phyloP scores from a whole-genome alignment of 257 asterid genomes.

The Solanum bulbocastanum region DNA sequence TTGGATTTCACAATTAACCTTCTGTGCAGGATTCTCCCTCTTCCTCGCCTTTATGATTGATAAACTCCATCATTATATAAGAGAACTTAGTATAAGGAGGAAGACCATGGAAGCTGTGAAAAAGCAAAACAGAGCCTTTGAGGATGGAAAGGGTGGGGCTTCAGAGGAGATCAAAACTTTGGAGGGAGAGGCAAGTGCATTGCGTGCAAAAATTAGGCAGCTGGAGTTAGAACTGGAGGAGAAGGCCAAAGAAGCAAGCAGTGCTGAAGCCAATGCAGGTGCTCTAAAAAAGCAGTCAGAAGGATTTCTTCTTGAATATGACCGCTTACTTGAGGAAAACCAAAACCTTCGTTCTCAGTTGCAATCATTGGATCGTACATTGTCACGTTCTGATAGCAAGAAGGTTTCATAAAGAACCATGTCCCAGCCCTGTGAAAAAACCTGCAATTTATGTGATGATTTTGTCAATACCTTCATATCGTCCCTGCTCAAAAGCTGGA shows the following conservation, averaged over 20 bases:
- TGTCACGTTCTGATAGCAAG: conserved; percentile 64
- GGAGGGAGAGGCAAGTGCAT: conserved; percentile 43
- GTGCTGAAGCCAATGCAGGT: conserved; percentile 59
- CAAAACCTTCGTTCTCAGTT: conserved; percentile 65
- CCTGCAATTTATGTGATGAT: background rate
- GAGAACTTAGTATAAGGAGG: conserved; percentile 75
- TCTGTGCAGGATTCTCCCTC: conserved; percentile 56
- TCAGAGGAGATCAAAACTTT: conserved; percentile 39
- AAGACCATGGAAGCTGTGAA: conserved; percentile 59
- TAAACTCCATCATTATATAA: conserved; percentile 71
- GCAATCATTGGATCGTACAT: conserved; percentile 53
- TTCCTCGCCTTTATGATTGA: conserved; percentile 80
- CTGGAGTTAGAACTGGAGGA: conserved; percentile 50
- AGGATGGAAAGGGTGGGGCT: conserved; percentile 33
- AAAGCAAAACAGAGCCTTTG: conserved; percentile 52
- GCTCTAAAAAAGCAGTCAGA: conserved; percentile 86
- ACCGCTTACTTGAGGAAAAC: conserved; percentile 80
- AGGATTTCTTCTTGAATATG: conserved; percentile 81
- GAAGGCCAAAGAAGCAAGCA: conserved; percentile 43
- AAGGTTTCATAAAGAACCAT: conserved; percentile 38
- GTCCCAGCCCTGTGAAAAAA: background rate
- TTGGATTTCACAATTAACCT: background rate
- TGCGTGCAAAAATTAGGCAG: conserved; percentile 33
- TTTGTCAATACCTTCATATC: background rate
- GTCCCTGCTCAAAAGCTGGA: background rate